phyloP scores from a whole-genome alignment of 805 yeast genomes.

The Sugiyamaella marilandica region DNA sequence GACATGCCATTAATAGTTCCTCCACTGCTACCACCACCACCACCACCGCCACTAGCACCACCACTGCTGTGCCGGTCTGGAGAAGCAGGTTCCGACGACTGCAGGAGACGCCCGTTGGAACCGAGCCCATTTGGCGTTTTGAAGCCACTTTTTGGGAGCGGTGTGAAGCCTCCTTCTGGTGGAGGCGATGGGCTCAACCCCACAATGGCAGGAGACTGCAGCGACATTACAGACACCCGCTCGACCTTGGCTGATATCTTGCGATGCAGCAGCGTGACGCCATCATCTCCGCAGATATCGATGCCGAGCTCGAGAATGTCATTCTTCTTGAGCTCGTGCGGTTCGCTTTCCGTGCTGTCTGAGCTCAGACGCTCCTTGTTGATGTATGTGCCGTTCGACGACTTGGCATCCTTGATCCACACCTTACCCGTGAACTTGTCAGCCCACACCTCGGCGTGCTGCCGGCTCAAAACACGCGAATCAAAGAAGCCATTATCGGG shows the following conservation, averaged over 20 bases:
- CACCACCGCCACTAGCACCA: neutral
- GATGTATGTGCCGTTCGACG: constrained; percentile 92
- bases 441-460: constrained; percentile 86
- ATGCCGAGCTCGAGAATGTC: constrained; percentile 93
- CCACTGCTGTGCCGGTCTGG: too few relatives aligned
- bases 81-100: neutral
- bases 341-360: constrained; percentile 47
- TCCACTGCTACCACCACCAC: neutral
- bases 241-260: constrained; percentile 83
- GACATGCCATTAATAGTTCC: too few relatives aligned
- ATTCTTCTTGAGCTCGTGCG: constrained; percentile 63
- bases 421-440: constrained; percentile 60
- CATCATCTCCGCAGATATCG: constrained; percentile 52
- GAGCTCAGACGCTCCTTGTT: constrained; percentile 66
- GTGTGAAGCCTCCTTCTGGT: neutral
- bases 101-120: neutral
- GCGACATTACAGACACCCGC: constrained; percentile 56
- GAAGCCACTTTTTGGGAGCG: neutral
- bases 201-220: constrained; percentile 23
- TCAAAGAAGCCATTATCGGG: constrained; percentile 89
- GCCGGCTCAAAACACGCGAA: constrained; percentile 85
- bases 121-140: neutral
- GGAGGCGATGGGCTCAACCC: constrained; percentile 5
- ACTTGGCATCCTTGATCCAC: constrained; percentile 77
- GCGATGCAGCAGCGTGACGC: constrained; percentile 62